phyloP scores from a whole-genome alignment of 2,329 filamentous ascomycete species.

The Talaromyces sp. region DNA sequence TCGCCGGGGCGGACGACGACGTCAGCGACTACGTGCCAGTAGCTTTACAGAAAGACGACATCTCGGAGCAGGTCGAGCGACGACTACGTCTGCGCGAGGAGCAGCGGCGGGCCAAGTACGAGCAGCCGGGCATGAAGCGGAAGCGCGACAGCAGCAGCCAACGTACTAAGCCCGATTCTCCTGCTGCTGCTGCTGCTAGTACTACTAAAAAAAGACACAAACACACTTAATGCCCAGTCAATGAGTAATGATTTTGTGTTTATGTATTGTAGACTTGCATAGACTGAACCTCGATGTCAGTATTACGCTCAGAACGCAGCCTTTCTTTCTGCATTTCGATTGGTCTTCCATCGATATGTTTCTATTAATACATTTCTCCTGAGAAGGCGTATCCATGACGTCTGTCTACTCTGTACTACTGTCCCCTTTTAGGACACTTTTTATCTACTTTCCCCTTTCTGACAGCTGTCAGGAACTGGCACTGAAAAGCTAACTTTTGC shows the following conservation, averaged over 20 bases:
- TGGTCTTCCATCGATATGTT: neutral
- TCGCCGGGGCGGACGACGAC: slow-evolving; percentile 19
- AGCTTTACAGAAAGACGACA: slow-evolving; percentile 37
- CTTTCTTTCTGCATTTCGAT: neutral
- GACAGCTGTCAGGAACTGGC: neutral
- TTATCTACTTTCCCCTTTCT: too few relatives aligned
- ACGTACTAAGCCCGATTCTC: neutral
- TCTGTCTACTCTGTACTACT: neutral
- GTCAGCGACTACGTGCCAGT: slow-evolving; percentile 17
- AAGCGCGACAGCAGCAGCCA: slow-evolving; percentile 31
- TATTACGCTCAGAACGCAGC: neutral
- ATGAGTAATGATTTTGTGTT: neutral
- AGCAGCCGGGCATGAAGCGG: slow-evolving; percentile 33
- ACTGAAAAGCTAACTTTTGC: too few relatives aligned
- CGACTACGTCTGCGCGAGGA: slow-evolving; percentile 40
- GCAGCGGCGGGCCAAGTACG: slow-evolving; percentile 22
- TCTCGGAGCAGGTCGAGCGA: slow-evolving; percentile 41
- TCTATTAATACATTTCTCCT: neutral
- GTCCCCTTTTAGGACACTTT: neutral
- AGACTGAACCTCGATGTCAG: neutral
- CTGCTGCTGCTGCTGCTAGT: neutral
- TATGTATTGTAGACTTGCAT: neutral
- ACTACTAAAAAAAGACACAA: too few relatives aligned
- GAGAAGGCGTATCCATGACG: neutral
- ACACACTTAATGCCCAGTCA: too few relatives aligned